These are phyloP conservation scores for Scedosporium aurantiacum DNA, from an alignment of 2,329 filamentous ascomycete genomes.

Conservation along the genomic window DNA sequence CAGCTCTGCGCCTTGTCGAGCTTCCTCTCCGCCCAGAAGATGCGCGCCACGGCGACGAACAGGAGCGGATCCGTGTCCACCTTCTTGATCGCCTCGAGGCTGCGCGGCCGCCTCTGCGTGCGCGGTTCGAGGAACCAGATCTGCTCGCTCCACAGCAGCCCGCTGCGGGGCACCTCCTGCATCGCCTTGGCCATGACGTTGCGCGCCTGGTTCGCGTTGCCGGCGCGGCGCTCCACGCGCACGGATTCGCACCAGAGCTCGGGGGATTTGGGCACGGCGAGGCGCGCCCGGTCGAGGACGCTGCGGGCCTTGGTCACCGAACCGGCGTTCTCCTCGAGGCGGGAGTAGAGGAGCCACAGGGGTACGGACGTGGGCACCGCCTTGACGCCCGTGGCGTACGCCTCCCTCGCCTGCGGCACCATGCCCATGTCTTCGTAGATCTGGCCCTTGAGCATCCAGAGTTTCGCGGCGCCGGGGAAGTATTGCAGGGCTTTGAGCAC, in stretches of 20 bases:
- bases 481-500: slow-evolving; percentile 76
- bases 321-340: slow-evolving; percentile 76
- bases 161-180: slow-evolving; percentile 80
- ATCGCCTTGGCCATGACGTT: slow-evolving; percentile 87
- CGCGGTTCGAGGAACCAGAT: slow-evolving; percentile 91
- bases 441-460: slow-evolving; percentile 99
- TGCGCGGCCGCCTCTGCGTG: slow-evolving; percentile 83
- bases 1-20: slow-evolving; percentile 91
- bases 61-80: slow-evolving; percentile 84
- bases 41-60: slow-evolving; percentile 83
- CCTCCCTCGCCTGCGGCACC: slow-evolving; percentile 75
- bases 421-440: slow-evolving; percentile 82
- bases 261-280: slow-evolving; percentile 75
- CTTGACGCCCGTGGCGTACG: slow-evolving; percentile 78
- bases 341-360: slow-evolving; percentile 79
- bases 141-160: slow-evolving; percentile 83
- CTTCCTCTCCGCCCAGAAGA: slow-evolving; percentile 89
- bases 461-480: slow-evolving; percentile 75
- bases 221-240: slow-evolving; percentile 77
- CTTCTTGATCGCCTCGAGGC: slow-evolving; percentile 91
- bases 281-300: slow-evolving; percentile 79
- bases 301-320: slow-evolving; percentile 85
- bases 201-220: slow-evolving; percentile 74
- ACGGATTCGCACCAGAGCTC: slow-evolving; percentile 92
- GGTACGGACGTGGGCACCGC: slow-evolving; percentile 75